Conservation (phyloP, 2,329 filamentous ascomycete species). For the Stachybotrys chlorohalonatus region DNA sequence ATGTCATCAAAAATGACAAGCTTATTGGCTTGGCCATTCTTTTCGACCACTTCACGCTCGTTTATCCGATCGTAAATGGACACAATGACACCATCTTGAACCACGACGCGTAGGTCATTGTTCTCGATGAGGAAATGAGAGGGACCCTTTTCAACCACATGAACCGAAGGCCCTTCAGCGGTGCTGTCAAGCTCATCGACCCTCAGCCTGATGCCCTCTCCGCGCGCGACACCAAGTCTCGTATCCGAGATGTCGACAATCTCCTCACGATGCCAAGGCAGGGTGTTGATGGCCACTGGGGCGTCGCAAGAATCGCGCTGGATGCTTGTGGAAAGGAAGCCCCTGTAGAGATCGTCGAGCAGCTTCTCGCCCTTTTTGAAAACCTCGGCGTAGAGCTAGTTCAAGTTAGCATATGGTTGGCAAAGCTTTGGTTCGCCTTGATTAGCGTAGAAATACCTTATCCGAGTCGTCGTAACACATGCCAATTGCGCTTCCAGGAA, state of each 20-base stretch:
- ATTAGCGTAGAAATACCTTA: conserved; percentile 37
- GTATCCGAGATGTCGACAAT: conserved; percentile 54
- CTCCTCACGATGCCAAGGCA: conserved; percentile 76
- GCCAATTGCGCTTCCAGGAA: conserved; percentile 90
- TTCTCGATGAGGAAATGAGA: conserved; percentile 75
- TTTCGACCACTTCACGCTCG: conserved; percentile 68
- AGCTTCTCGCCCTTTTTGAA: conserved; percentile 69
- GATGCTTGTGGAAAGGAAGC: conserved; percentile 52
- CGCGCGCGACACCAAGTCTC: conserved; percentile 46
- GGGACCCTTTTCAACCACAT: conserved; percentile 38
- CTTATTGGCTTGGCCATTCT: conserved; percentile 73
- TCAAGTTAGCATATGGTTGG: background rate
- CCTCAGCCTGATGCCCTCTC: conserved; percentile 41
- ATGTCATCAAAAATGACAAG: conserved; percentile 96
- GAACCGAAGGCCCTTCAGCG: conserved; percentile 37
- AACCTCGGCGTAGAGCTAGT: conserved; percentile 67
- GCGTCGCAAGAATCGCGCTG: conserved; percentile 31
- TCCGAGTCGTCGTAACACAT: conserved; percentile 98
- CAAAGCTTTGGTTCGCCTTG: background rate
- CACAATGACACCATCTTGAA: conserved; percentile 69
- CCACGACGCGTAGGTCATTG: conserved; percentile 61
- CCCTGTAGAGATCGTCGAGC: conserved; percentile 58
- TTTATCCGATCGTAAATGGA: conserved; percentile 71
- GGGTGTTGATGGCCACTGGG: conserved; percentile 67
- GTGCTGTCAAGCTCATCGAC: conserved; percentile 40